A percentile compares a stretch with the other conserved stretches of the same genome.
These are phyloP conservation scores for Fusarium sublunatum DNA, from an alignment of 2,329 filamentous ascomycete genomes.

Conservation along the genomic window DNA sequence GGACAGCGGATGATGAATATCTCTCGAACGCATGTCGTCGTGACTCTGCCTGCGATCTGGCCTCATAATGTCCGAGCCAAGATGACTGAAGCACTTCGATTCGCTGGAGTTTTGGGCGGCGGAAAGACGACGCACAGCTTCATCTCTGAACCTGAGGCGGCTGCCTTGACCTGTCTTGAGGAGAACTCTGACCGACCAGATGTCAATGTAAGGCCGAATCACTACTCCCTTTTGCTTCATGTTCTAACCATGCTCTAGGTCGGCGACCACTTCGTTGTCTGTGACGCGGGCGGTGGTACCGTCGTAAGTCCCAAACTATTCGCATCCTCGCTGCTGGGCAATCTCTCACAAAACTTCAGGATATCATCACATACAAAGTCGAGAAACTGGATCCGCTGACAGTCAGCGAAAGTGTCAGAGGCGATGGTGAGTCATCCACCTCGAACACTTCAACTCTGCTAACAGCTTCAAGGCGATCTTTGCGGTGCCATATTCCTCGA, in stretches of 20 bases:
- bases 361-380: conserved; percentile 56
- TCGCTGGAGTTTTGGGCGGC: conserved; percentile 52
- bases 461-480: conserved; percentile 47
- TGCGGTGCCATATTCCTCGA: conserved; percentile 58
- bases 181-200: conserved; percentile 42
- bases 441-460: neutral
- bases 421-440: conserved; percentile 47
- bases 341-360: conserved; percentile 40
- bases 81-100: conserved; percentile 52
- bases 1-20: conserved; percentile 39
- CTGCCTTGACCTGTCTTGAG: conserved; percentile 53
- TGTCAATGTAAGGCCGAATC: conserved; percentile 32
- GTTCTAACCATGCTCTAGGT: no score
- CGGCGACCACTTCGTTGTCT: conserved; percentile 50
- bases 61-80: conserved; percentile 51
- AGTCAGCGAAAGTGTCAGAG: conserved; percentile 53
- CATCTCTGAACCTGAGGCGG: conserved; percentile 60
- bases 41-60: conserved; percentile 62
- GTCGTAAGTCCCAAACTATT: conserved; percentile 42
- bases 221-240: no score
- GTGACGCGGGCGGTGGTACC: conserved; percentile 54
- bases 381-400: conserved; percentile 40
- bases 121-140: conserved; percentile 51
- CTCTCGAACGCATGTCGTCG: conserved; percentile 52
- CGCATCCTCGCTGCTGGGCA: neutral